Conservation (phyloP, 768 basidiomycete species). For the Agrocybe pediades region DNA sequence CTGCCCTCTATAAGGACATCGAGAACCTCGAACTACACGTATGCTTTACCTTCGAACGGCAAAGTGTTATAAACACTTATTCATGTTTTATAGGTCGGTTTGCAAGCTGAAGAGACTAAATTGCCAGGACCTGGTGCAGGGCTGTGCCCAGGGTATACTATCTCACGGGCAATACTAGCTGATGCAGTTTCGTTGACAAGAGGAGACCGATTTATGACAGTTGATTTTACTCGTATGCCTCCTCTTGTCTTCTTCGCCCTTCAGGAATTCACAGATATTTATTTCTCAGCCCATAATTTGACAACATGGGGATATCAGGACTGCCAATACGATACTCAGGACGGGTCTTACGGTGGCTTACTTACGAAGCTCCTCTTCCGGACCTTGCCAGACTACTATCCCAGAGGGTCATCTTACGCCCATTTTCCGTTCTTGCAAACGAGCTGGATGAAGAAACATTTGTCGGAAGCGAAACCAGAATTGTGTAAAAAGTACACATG, state of each 20-base stretch:
- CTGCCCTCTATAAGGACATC: conserved; percentile 67
- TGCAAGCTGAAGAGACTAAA: conserved; percentile 77
- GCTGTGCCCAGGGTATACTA: conserved; percentile 81
- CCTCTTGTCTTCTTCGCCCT: not conserved
- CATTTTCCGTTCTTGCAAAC: conserved; percentile 85
- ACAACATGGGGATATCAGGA: conserved; percentile 82
- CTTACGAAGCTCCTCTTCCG: conserved; percentile 74
- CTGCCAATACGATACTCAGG: conserved; percentile 59
- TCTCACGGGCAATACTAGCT: conserved; percentile 80
- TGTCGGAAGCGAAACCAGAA: conserved; percentile 32
- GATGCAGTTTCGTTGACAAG: conserved; percentile 77
- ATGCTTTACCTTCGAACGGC: conserved; percentile 18
- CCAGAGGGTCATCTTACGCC: conserved; percentile 63
- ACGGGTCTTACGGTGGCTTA: conserved; percentile 78
- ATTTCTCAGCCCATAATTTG: conserved; percentile 63
- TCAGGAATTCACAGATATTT: not conserved
- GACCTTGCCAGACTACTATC: conserved; percentile 70
- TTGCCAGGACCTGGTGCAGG: conserved; percentile 66
- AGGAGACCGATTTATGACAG: conserved; percentile 80
- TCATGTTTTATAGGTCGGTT: conserved; percentile 47
- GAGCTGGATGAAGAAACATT: conserved; percentile 39
- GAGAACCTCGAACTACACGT: conserved; percentile 82
- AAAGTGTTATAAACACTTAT: not conserved
- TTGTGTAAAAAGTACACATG: conserved; percentile 55
- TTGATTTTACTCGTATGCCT: conserved; percentile 72